Evolutionary conservation across 148 eudicot species (phyloP), one percentile per base, ranked within the genome.

Genomic region (Rheum nobile): DNA sequence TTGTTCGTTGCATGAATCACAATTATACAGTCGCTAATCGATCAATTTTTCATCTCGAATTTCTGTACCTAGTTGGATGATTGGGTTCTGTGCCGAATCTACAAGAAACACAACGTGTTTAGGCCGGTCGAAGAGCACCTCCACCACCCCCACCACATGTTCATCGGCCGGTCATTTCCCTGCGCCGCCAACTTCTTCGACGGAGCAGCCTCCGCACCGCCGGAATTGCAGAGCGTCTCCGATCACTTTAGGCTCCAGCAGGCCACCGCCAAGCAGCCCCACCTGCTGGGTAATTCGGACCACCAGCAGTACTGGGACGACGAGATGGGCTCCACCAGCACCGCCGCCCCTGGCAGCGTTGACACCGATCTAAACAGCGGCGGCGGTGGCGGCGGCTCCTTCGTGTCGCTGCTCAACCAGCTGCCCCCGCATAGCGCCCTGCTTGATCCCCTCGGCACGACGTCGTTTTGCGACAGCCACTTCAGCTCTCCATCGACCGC

Each of bases 1-100:
- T n/a, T 35, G 2, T 2, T 4, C 2, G 37, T 35, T 35, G 4
- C 3, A 35, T 35, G 37, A 6, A 0, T 1, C 35, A 2, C 26
- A 63, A 63, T 65, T 21, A 4, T 21, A 22, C 11, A 68, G 13
- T 34, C 17, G 41, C 44, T 34, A 69, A 37, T 37, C 44, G 43
- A 17, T 31, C 7, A 2, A 6, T 67, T 29, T 29, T 12, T 34
- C 1, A 2, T 35, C 37, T 34, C 6, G n/a, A 38, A 71, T 71
- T 11, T 39, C 0, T 71, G 73, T n/a, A 42, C 48, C 13, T 1
- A 84, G 84, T 81, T 81, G 7, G 84, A 81, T 47, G 84, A 84
- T 79, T 84, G 86, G 84, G 84, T 81, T 9, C 34, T 84, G 74
- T 84, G 86, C 50, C 86, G 86, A 37, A 84, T 84, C 11, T 84